Base-by-base conservation (phyloP, 2,329 filamentous ascomycete species). In the Fusarium sp. region DNA sequence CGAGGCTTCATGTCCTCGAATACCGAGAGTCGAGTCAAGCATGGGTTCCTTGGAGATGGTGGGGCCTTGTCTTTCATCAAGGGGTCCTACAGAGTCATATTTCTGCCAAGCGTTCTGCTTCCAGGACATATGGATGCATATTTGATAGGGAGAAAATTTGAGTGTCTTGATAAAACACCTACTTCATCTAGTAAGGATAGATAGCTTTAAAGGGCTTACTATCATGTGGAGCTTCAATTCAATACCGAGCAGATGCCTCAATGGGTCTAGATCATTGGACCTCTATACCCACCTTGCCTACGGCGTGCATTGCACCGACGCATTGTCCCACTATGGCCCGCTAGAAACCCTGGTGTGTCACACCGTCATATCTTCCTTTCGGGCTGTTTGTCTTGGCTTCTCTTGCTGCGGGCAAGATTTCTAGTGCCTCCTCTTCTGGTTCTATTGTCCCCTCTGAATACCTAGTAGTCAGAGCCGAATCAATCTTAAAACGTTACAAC, bases 261-360 rank as follows among this genome's bases (percentile, higher is more conserved):
- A 64, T 8, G 16, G 54, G 67, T 37, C 31, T 65, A 70, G 67
- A 33, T 31, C 20, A 20, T 35, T 48, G 42, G 38, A 56, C 48
- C 37, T 54, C n/a, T 23, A 33, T 33, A 24, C 48, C 29, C 56
- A n/a, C 46, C 20, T 37, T 26, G 41, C 63, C 47, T 23, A 46
- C 49, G 43, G 55, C 35, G 43, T 58, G 49, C 61, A 61, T 46
- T 69, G 55, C 46, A 70, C 66, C 39, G 63, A 63, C 48, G 41
- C 41, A 56, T 29, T 59, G 48, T 52, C 47, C 62, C 62, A 46
- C 66, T 35, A 58, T 29, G 52, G 29, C 38, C 61, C 52, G 54
- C 61, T 66, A 37, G 37, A 43, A 65, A 60, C 61, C 62, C 61
- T 65, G 53, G 50, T 67, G 66, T 54, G 66, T 70, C 66, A 69